Conservation (phyloP, 352 stramenopile species). For the Pythium guiyangense region DNA sequence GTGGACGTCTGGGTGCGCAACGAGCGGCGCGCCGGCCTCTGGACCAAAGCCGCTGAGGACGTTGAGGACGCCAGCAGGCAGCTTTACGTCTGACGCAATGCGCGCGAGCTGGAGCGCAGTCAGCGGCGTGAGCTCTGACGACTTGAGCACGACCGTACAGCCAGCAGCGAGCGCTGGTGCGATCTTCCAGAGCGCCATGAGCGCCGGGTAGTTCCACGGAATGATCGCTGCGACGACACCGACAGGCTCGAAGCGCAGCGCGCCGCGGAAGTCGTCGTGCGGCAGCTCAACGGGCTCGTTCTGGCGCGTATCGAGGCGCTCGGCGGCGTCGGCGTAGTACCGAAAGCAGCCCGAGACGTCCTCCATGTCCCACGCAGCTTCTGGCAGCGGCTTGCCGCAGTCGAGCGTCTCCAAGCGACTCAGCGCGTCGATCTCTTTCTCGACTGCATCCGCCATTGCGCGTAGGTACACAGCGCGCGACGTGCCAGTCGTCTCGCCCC, state of each 20-base stretch:
- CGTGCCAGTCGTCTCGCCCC: slow-evolving; percentile 36
- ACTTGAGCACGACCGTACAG: slow-evolving; percentile 94
- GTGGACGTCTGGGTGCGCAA: slow-evolving; percentile 56
- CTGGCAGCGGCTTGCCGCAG: slow-evolving; percentile 53
- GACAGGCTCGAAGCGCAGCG: slow-evolving; percentile 60
- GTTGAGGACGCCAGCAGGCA: slow-evolving; percentile 62
- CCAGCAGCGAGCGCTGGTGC: slow-evolving; percentile 89
- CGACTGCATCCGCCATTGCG: slow-evolving; percentile 35
- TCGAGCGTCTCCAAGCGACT: slow-evolving; percentile 64
- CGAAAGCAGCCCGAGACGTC: slow-evolving; percentile 56
- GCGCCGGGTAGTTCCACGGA: slow-evolving; percentile 58
- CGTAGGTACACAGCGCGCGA: slow-evolving; percentile 51
- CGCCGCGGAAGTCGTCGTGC: slow-evolving; percentile 38
- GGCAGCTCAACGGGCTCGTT: slow-evolving; percentile 43
- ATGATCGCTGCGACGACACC: slow-evolving; percentile 65
- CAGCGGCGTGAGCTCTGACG: slow-evolving; percentile 92
- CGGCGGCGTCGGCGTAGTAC: slow-evolving; percentile 51
- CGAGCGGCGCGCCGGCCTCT: slow-evolving; percentile 59
- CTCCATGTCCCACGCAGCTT: slow-evolving; percentile 70
- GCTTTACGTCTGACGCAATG: slow-evolving; percentile 50
- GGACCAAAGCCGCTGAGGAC: slow-evolving; percentile 59
- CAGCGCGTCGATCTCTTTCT: slow-evolving; percentile 30
- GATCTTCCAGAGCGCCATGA: slow-evolving; percentile 74
- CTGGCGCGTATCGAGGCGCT: slow-evolving; percentile 48
- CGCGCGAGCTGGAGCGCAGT: slow-evolving; percentile 69